These are phyloP conservation scores for Russula lepida DNA, from an alignment of 768 basidiomycete species.

Conservation along the genomic window DNA sequence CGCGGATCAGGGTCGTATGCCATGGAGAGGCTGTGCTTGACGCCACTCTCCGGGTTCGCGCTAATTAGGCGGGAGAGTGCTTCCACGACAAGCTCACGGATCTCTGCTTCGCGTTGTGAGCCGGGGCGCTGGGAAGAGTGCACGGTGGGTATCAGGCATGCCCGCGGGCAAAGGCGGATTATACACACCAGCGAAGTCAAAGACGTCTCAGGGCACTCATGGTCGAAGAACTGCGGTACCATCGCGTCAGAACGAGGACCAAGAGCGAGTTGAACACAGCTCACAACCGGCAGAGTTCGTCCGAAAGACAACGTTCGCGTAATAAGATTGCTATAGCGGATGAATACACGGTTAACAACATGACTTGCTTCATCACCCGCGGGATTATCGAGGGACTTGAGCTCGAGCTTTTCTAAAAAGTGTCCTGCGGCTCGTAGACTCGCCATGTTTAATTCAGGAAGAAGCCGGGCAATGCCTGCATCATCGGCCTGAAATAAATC, in stretches of 20 bases:
- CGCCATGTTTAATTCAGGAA: conserved; percentile 63
- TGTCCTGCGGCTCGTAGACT: conserved; percentile 69
- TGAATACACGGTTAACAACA: conserved; percentile 70
- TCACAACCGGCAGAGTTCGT: conserved; percentile 35
- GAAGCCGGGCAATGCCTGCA: conserved; percentile 31
- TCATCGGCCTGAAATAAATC: conserved; percentile 28
- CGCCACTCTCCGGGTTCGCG: conserved; percentile 79
- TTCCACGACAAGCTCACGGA: conserved; percentile 69
- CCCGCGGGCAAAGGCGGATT: neutral
- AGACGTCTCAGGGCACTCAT: neutral
- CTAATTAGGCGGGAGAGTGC: conserved; percentile 75
- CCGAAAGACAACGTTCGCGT: conserved; percentile 50
- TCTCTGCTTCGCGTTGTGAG: conserved; percentile 32
- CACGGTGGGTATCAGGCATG: neutral
- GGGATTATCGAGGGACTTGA: conserved; percentile 48
- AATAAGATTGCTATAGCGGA: conserved; percentile 62
- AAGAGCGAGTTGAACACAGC: neutral
- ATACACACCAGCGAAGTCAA: neutral
- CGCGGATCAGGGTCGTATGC: conserved; percentile 66
- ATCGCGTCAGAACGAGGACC: neutral
- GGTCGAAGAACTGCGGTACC: neutral
- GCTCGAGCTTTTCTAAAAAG: conserved; percentile 64
- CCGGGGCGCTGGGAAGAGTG: conserved; percentile 5
- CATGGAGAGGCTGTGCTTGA: conserved; percentile 77
- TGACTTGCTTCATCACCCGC: conserved; percentile 59